Evolutionary conservation across 148 eudicot species (phyloP).

Genomic region (Arbutus unedo): DNA sequence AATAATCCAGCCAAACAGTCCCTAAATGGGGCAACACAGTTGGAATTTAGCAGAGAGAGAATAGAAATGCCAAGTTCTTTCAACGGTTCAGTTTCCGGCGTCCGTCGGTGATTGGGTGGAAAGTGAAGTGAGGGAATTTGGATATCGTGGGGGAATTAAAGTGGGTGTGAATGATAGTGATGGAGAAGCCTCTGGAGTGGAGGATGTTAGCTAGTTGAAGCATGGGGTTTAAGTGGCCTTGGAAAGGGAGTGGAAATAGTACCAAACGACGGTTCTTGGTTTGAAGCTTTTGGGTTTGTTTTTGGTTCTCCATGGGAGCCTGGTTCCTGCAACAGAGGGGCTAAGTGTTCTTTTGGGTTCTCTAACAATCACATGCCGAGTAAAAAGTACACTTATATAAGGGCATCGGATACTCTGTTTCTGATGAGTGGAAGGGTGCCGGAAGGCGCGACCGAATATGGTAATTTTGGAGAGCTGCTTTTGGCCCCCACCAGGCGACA

Average conservation of each 20-base stretch:
- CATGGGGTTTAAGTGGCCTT: constrained; percentile 34
- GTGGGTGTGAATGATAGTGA: constrained; percentile 11
- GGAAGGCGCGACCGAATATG: no score
- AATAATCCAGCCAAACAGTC: constrained; percentile 27
- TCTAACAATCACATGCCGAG: no score
- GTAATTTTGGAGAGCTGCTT: no score
- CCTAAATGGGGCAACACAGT: constrained; percentile 31
- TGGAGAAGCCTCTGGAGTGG: constrained; percentile 24
- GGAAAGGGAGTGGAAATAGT: constrained; percentile 22
- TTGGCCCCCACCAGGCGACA: no score
- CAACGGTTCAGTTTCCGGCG: neutral
- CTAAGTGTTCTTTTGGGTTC: no score
- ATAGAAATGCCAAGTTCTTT: constrained; percentile 19
- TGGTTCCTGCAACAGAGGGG: neutral
- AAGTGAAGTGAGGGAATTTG: constrained; percentile 26
- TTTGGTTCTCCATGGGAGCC: neutral
- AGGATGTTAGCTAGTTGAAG: constrained; percentile 28
- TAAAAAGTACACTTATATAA: no score
- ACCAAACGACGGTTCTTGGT: neutral
- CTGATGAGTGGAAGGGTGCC: no score
- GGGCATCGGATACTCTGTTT: no score
- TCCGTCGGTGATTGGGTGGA: constrained; percentile 36
- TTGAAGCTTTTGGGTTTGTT: neutral
- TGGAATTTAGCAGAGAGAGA: constrained; percentile 29
- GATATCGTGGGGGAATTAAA: constrained; percentile 22